Base-by-base conservation (phyloP, 2,329 filamentous ascomycete genomes). In the Botryotinia globosa region DNA sequence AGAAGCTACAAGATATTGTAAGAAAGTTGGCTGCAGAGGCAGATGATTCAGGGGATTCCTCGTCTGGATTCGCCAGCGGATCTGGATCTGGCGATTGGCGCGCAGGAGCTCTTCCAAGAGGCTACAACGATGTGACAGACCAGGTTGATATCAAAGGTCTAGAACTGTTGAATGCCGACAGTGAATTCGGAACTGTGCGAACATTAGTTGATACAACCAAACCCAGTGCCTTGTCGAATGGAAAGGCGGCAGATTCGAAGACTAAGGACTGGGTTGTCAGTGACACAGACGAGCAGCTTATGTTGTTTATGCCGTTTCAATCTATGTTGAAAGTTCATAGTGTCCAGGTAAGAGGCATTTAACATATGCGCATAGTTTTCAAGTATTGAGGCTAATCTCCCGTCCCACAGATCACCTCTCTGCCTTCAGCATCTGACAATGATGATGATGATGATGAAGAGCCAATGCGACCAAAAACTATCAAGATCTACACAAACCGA, bases 251-350 rank as follows among this genome's bases (percentile, higher is more conserved):
- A 16, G 83, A 84, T 48, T 81, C 81, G 37, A 81, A 84, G 42
- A 75, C 76, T 71, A 89, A 88, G 80, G 95, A 99, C 83, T 98
- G 93, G 91, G 90, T 98, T 34, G 93, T 98, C 85, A 98, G 94
- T 82, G 95, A 98, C 80, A 97, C 95, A 51, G 96, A 99, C 80
- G 94, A 98, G 84, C 96, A 99, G 85, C 85, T 99, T 75, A 92
- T 98, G 87, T 87, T 99, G 64, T 98, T 91, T 83, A 87, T 97
- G 73, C 95, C 96, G 0, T 97, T 99, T 84, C 91, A 94, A 82
- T 89, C 91, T 45, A 93, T 90, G 65, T 82, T 97, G 76, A 99
- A 98, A 85, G 87, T 98, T 69, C 95, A 98, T 83, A 94, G 94
- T 18, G 83, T 91, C 45, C 89, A 91, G 85, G 89, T 89, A 83